These are phyloP conservation scores for Wallacemonas rigidus DNA, from an alignment of 208 protist genomes.

Conservation along the genomic window DNA sequence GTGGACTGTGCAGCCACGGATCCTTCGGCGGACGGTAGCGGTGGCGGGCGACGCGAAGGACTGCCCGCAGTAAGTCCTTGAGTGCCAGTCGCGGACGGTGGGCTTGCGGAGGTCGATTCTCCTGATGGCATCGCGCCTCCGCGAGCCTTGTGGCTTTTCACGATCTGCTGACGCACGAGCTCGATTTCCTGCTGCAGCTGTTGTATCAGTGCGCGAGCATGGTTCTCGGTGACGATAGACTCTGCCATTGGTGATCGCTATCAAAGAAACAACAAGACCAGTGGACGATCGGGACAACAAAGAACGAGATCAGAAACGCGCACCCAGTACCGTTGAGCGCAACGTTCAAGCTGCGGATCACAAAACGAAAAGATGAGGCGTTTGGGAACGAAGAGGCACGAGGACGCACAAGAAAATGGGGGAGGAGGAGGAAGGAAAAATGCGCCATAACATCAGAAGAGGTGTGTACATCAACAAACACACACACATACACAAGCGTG, in stretches of 20 bases:
- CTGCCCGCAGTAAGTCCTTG: neutral
- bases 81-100: neutral
- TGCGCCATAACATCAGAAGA: too few species aligned
- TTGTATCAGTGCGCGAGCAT: slow-evolving; percentile 20
- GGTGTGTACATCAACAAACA: too few species aligned
- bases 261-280: neutral
- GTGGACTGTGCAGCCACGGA: neutral
- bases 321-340: too few species aligned
- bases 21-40: neutral
- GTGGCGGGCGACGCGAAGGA: slow-evolving; percentile 10
- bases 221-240: neutral
- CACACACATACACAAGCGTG: too few species aligned
- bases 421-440: too few species aligned
- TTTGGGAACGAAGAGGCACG: too few species aligned
- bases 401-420: too few species aligned
- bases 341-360: too few species aligned
- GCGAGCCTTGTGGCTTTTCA: slow-evolving; percentile 27
- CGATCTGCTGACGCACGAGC: slow-evolving; percentile 35
- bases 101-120: neutral
- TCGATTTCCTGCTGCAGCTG: slow-evolving; percentile 29
- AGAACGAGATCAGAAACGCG: neutral
- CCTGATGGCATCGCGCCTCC: neutral
- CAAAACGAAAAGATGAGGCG: too few species aligned
- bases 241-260: slow-evolving; percentile 13
- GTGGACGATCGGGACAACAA: neutral